Base-by-base conservation (phyloP, 2,329 filamentous ascomycete species). In the Talaromyces sp. region DNA sequence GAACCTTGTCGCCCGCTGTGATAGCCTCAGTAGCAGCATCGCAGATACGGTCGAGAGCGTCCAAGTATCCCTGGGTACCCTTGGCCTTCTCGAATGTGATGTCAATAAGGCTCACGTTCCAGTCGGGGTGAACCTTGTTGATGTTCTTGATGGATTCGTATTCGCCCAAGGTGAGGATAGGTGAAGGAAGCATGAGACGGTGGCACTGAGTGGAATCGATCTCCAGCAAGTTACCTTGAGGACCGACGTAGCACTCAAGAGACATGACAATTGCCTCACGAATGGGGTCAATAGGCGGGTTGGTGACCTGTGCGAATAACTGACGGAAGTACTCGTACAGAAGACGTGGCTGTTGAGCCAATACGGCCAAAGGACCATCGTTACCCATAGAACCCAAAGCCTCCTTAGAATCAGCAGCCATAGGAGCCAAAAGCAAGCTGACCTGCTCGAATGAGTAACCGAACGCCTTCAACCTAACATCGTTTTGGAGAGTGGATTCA, bases 251-350 rank as follows among this genome's bases (percentile, higher is more conserved):
- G 73, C 94, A 96, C 76, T 97, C 93, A 47, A 98, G 82, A 64
- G 94, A 97, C 94, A 98, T 98, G 79, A 98, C 94, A 73, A 97
- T 95, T 33, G 93, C 94, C 84, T 98, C 94, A 79, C 94, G 87
- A 72, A 98, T 98, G 37, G 94, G 94, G 75, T 98, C 94, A 74
- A 98, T 98, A 14, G 94, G 94, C 70, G 94, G 94, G 79, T 98
- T 98, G 68, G 94, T 98, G 77, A 98, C 94, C 81, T 98, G 94
- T 10, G 94, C 94, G 78, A 98, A 98, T 50, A 98, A 89, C 82
- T 98, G 92, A 68, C 94, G 89, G 89, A 98, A 98, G 82, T 98
- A 98, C 79, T 97, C 94, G 78, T 91, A 96, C 22, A 97, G 86
- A 62, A 97, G 84, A 71, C 93, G 91, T 70, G 94, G 93, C 68